Conservation (phyloP, 2,329 filamentous ascomycete species). For the Paracoccidioides brasiliensis region DNA sequence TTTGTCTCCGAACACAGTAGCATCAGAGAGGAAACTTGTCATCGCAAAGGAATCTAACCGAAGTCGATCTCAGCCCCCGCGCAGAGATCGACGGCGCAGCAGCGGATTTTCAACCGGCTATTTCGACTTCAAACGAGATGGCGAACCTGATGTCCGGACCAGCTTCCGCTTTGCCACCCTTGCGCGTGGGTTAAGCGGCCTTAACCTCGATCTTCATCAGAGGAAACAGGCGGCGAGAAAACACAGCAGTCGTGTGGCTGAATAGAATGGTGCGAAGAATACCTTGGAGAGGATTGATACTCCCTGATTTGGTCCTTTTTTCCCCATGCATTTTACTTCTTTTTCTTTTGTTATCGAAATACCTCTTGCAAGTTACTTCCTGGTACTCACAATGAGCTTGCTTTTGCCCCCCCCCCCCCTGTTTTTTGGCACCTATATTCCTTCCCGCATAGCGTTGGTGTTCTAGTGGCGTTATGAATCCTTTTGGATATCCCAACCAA, state of each 20-base stretch:
- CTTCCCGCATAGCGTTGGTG: too few relatives aligned
- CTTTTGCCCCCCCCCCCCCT: too few relatives aligned
- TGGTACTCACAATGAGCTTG: too few relatives aligned
- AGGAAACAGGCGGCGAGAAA: constrained; percentile 21
- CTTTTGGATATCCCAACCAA: too few relatives aligned
- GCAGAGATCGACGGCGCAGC: not conserved
- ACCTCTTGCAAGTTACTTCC: not conserved
- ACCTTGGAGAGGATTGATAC: constrained; percentile 5
- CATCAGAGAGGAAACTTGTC: constrained; percentile 11
- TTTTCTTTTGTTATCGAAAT: not conserved
- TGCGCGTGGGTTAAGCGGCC: constrained; percentile 29
- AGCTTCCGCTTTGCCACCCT: constrained; percentile 28
- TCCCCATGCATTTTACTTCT: not conserved
- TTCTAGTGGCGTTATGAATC: too few relatives aligned
- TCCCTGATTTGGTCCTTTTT: not conserved
- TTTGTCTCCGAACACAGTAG: constrained; percentile 7
- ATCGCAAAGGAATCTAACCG: not conserved
- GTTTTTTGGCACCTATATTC: too few relatives aligned
- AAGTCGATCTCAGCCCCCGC: constrained; percentile 9
- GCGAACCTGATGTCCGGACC: constrained; percentile 26
- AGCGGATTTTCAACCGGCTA: not conserved
- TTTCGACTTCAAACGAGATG: constrained; percentile 13
- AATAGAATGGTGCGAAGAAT: not conserved
- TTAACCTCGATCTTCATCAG: constrained; percentile 27
- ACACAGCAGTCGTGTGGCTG: not conserved